These are phyloP conservation scores for Phytopythium cucurbitacearum DNA, from an alignment of 352 stramenopile genomes.

Conservation along the genomic window DNA sequence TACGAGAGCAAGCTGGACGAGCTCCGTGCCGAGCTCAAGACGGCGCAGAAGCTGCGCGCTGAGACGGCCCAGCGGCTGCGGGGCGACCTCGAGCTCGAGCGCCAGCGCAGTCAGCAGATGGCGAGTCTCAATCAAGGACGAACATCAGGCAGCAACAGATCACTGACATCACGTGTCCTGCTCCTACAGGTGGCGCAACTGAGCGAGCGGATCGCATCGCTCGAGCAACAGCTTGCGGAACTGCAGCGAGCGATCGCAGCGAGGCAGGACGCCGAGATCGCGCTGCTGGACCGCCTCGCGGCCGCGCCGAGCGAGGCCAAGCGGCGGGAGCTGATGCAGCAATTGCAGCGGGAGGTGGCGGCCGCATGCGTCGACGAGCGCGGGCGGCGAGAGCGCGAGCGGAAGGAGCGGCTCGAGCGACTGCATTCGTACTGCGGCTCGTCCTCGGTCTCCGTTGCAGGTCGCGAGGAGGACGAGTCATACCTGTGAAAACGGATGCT, in stretches of 20 bases:
- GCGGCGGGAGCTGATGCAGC: slow-evolving; percentile 15
- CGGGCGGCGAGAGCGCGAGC: slow-evolving; percentile 10
- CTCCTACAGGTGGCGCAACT: slow-evolving; percentile 34
- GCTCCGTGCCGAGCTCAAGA: slow-evolving; percentile 48
- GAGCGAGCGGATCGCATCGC: slow-evolving; percentile 26
- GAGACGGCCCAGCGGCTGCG: slow-evolving; percentile 43
- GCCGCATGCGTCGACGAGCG: slow-evolving; percentile 29
- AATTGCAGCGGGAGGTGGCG: slow-evolving; percentile 19
- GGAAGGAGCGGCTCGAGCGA: slow-evolving; percentile 32
- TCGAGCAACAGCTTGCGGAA: slow-evolving; percentile 31
- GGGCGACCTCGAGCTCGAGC: slow-evolving; percentile 43
- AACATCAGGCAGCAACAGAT: no score
- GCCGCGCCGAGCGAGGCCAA: slow-evolving; percentile 14
- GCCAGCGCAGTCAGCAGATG: slow-evolving; percentile 34
- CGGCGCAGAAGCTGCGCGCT: slow-evolving; percentile 33
- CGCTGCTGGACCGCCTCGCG: slow-evolving; percentile 27
- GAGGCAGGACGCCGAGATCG: slow-evolving; percentile 32
- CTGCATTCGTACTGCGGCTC: slow-evolving; percentile 57
- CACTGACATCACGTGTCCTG: neutral
- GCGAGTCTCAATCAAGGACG: slow-evolving; percentile 10
- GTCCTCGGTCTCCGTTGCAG: slow-evolving; percentile 55
- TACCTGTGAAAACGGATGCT: slow-evolving; percentile 1
- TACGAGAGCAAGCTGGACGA: slow-evolving; percentile 68
- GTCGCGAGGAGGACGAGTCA: slow-evolving; percentile 20
- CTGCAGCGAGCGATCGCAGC: slow-evolving; percentile 19